These are phyloP conservation scores for Aspergillus luchuensis DNA, from an alignment of 2,329 filamentous ascomycete genomes.

Conservation along the genomic window DNA sequence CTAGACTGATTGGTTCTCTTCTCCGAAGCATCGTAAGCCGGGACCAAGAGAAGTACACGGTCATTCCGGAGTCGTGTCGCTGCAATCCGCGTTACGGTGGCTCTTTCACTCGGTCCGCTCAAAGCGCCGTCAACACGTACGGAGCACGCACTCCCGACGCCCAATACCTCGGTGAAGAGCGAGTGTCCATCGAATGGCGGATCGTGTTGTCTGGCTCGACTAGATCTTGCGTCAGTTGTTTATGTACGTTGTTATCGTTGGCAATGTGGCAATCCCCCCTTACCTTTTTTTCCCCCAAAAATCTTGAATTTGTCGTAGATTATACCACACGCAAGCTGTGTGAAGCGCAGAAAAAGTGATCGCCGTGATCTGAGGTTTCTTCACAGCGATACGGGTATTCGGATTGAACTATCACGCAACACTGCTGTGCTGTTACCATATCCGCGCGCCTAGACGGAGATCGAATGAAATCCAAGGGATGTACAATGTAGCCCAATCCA, in stretches of 20 bases:
- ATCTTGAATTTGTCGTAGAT: too few species aligned
- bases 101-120: neutral
- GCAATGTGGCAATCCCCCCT: neutral
- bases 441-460: neutral
- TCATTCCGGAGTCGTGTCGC: neutral
- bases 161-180: neutral
- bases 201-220: neutral
- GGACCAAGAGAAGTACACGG: neutral
- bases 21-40: neutral
- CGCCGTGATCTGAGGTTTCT: neutral
- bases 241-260: neutral
- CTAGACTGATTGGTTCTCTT: neutral
- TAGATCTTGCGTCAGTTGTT: neutral
- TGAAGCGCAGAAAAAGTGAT: neutral
- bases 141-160: neutral
- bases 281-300: neutral
- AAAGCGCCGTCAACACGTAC: neutral
- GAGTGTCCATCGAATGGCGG: neutral
- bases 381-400: neutral
- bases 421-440: neutral
- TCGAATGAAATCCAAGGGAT: neutral
- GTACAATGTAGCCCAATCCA: neutral
- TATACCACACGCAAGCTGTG: neutral
- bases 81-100: neutral
- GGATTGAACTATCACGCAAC: neutral